Base-by-base conservation (phyloP, 768 basidiomycete species). In the Auriscalpium orientale region DNA sequence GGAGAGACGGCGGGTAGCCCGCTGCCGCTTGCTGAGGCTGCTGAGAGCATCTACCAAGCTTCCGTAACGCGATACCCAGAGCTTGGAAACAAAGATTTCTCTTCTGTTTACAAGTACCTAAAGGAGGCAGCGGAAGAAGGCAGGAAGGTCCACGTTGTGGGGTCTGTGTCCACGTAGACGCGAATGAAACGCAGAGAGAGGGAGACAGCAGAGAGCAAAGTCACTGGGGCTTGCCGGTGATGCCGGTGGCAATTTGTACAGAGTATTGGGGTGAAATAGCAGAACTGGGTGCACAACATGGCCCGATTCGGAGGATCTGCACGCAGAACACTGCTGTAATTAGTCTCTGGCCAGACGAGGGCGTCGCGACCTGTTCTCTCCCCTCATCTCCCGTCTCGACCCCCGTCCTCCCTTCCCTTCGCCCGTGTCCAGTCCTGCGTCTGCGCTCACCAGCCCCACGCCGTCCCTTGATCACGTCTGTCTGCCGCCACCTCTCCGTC, bases 1-100 rank as follows among this genome's bases (percentile, higher is more conserved):
- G 89, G 83, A 15, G 68, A 69, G 35, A 69, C 74, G 16, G 68
- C 73, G 21, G 69, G 68, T 4, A 81, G 74, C 36, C 74, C 81
- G 4, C 66, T 91, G 55, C 87, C 87, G 15, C 70, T 94, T 5
- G 90, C 85, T 15, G 70, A 77, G 56, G 79, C 80, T 4, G 88
- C 89, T 8, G 74, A 80, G 62, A 67, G 70, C 2, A 66, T 94
- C 28, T 95, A 95, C 67, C 69, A 69, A 5, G 70, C 75, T 28
- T 78, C 83, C 49, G 71, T 87, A 4, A 59, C 70, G 62, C 69
- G 72, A 49, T 73, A 79, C 28, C 83, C 85, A 1, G 86, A 80
- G 51, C 74, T 91, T 20, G 81, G 76, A 1, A 75, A 66, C 49
- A 85, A 83, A 63, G 92, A 94, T 62, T 94, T 95, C 65, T 91